A percentile compares a stretch with the other conserved stretches of the same genome.
These are phyloP conservation scores for Agastache rugosa DNA, from an alignment of 257 asterid species.

Conservation along the genomic window DNA sequence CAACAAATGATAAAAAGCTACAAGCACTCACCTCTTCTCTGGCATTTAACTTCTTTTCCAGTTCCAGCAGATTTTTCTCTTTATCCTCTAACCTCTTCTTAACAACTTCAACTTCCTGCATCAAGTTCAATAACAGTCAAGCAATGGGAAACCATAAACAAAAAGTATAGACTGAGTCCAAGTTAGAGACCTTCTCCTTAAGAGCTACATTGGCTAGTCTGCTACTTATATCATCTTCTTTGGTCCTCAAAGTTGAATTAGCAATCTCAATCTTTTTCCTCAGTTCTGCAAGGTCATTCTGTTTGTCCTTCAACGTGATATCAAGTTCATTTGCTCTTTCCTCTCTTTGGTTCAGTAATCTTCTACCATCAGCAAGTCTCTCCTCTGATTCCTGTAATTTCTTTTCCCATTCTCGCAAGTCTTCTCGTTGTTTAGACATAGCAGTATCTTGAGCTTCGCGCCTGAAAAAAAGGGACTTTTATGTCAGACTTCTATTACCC, in stretches of 20 bases:
- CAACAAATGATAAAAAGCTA: conserved; percentile 11
- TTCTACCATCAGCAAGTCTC: conserved; percentile 79
- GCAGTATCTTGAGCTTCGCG: conserved; percentile 67
- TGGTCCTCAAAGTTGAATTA: conserved; percentile 62
- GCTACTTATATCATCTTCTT: conserved; percentile 77
- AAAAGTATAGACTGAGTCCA: conserved; percentile 2
- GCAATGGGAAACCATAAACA: conserved; percentile 21
- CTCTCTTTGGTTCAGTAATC: conserved; percentile 93
- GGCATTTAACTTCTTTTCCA: conserved; percentile 69
- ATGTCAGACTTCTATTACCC: conserved; percentile 32
- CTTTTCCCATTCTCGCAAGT: conserved; percentile 85
- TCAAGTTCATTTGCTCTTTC: conserved; percentile 86
- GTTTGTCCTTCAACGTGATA: conserved; percentile 67
- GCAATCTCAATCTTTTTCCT: conserved; percentile 70
- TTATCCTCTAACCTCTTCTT: conserved; percentile 65
- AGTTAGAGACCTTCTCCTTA: conserved; percentile 71
- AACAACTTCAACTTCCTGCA: conserved; percentile 78
- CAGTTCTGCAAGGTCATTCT: conserved; percentile 71
- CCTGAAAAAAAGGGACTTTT: conserved; percentile 48
- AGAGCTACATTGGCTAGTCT: conserved; percentile 58
- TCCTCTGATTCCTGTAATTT: conserved; percentile 87
- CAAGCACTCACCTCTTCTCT: conserved; percentile 72
- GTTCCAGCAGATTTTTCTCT: conserved; percentile 72
- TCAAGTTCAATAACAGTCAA: conserved; percentile 32
- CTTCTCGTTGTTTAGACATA: conserved; percentile 85